Percentiles rank a stretch among this genome's conserved stretches.
These are phyloP conservation scores for Lentinula guzmanii DNA, from an alignment of 768 basidiomycete species.

Conservation along the genomic window DNA sequence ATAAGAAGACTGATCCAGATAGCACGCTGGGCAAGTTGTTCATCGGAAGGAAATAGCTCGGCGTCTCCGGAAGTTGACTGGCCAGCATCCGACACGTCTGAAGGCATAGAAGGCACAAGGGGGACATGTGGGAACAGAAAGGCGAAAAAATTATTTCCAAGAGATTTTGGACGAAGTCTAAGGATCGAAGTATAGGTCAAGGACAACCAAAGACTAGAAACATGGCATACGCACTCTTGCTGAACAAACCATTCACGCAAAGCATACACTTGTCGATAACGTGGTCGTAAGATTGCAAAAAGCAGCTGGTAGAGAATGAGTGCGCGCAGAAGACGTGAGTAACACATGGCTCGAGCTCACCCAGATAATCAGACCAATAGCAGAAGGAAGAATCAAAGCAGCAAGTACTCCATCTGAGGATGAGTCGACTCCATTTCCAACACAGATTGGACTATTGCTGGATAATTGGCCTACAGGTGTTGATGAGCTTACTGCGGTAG, in stretches of 20 bases:
- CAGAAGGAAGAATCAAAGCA: constrained; percentile 49
- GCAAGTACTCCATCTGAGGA: constrained; percentile 57
- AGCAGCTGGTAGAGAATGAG: constrained; percentile 34
- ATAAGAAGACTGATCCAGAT: constrained; percentile 64
- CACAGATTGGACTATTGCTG: constrained; percentile 40
- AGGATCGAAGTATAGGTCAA: constrained; percentile 8
- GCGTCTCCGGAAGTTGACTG: constrained; percentile 45
- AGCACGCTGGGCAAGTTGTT: constrained; percentile 64
- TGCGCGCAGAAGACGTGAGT: neutral
- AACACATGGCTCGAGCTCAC: constrained; percentile 30
- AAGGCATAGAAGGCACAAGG: constrained; percentile 51
- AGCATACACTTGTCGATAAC: constrained; percentile 66
- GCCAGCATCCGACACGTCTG: constrained; percentile 50
- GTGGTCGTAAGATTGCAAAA: constrained; percentile 65
- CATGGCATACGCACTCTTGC: constrained; percentile 47
- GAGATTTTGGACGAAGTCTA: constrained; percentile 60
- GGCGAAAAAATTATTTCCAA: constrained; percentile 52
- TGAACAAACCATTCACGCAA: constrained; percentile 75
- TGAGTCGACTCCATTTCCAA: constrained; percentile 61
- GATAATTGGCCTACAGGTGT: constrained; percentile 11
- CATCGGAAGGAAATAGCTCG: constrained; percentile 65
- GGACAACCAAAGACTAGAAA: neutral
- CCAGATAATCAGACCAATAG: constrained; percentile 62
- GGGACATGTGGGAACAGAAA: constrained; percentile 71
- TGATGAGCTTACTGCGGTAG: constrained; percentile 20